Evolutionary conservation across 768 basidiomycete genomes (phyloP).

Genomic region (Collybiopsis confluens): DNA sequence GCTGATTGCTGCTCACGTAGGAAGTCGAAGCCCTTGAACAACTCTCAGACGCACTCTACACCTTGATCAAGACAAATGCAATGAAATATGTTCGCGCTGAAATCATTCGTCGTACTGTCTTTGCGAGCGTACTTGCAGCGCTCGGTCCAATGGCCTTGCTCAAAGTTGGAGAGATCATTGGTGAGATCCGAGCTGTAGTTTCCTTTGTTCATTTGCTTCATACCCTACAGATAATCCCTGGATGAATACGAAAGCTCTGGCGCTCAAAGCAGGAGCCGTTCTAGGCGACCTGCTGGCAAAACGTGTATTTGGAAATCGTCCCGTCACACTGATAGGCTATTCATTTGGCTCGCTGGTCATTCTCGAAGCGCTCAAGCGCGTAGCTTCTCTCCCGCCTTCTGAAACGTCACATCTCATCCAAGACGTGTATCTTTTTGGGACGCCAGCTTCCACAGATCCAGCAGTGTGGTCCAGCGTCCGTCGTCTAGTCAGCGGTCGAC

Average conservation of each 20-base stretch:
- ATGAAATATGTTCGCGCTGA: conserved; percentile 47
- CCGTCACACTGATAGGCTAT: conserved; percentile 52
- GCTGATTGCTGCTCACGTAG: conserved; percentile 26
- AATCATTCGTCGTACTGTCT: conserved; percentile 46
- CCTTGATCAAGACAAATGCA: conserved; percentile 41
- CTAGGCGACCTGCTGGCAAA: conserved; percentile 46
- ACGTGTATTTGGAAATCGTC: conserved; percentile 49
- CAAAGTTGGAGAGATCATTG: conserved; percentile 51
- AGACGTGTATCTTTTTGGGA: conserved; percentile 53
- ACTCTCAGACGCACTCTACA: conserved; percentile 42
- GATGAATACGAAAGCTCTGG: conserved; percentile 51
- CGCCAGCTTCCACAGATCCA: conserved; percentile 38
- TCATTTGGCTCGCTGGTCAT: conserved; percentile 55
- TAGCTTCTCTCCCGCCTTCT: conserved; percentile 38
- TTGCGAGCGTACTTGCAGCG: conserved; percentile 44
- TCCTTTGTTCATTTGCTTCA: neutral
- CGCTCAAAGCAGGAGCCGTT: conserved; percentile 49
- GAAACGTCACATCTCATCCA: conserved; percentile 46
- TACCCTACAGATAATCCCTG: conserved; percentile 48
- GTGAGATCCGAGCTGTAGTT: conserved; percentile 17
- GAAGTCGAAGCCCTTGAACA: conserved; percentile 51
- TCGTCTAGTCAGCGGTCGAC: conserved; percentile 43
- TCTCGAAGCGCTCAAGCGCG: conserved; percentile 48
- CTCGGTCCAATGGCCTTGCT: conserved; percentile 48
- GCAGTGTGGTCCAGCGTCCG: conserved; percentile 42